These are phyloP conservation scores for Scedosporium aurantiacum DNA, from an alignment of 2,329 filamentous ascomycete genomes.

Conservation along the genomic window DNA sequence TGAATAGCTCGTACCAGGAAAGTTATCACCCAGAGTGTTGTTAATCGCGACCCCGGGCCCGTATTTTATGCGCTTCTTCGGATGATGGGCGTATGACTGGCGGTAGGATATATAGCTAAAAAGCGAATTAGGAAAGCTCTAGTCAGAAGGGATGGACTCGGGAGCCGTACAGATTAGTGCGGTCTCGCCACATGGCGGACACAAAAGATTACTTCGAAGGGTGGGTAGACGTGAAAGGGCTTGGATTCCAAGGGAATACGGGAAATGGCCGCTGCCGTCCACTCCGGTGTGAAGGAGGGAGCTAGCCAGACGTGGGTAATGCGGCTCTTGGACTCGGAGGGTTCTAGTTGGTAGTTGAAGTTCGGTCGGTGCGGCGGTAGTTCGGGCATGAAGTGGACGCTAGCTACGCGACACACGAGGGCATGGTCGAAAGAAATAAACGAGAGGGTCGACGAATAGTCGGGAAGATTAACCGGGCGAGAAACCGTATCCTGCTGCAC, in stretches of 20 bases:
- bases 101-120: conserved; percentile 94
- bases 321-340: too few species aligned
- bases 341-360: too few species aligned
- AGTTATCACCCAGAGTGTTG: conserved; percentile 50
- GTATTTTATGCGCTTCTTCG: conserved; percentile 71
- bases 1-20: conserved; percentile 35
- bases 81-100: conserved; percentile 94
- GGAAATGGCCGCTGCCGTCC: too few species aligned
- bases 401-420: too few species aligned
- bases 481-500: too few species aligned
- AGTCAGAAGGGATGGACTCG: conserved; percentile 18
- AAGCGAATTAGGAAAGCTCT: conserved; percentile 15
- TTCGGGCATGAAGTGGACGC: too few species aligned
- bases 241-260: background rate
- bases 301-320: too few species aligned
- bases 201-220: conserved; percentile 14
- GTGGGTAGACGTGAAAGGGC: background rate
- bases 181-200: conserved; percentile 94
- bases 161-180: conserved; percentile 78
- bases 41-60: conserved; percentile 38
- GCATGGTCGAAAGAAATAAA: too few species aligned
- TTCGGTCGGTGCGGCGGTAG: too few species aligned
- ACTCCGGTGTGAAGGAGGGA: too few species aligned
- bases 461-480: too few species aligned
- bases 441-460: too few species aligned